Conservation (phyloP, 768 basidiomycete genomes). For the Tricholomella constricta region DNA sequence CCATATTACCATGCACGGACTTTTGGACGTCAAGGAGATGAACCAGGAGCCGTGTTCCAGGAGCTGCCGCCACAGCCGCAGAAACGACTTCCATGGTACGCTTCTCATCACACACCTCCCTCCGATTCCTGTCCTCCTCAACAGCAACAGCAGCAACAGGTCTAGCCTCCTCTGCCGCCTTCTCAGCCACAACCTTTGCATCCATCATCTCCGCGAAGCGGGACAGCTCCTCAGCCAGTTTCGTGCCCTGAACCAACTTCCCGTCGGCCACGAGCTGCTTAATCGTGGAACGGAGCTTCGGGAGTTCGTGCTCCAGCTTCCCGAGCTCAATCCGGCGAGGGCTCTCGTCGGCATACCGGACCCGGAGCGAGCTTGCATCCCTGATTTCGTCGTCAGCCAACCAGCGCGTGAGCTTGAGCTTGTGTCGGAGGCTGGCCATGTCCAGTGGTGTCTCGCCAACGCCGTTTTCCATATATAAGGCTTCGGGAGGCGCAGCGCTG, state of each 20-base stretch:
- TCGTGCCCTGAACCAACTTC: conserved; percentile 22
- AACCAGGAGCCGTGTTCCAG: conserved; percentile 29
- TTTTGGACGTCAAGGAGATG: conserved; percentile 39
- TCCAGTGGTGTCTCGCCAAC: conserved; percentile 48
- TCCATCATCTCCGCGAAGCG: conserved; percentile 32
- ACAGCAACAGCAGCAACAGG: conserved; percentile 6
- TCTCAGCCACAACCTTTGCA: conserved; percentile 23
- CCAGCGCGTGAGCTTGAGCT: conserved; percentile 20
- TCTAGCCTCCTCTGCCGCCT: conserved; percentile 3
- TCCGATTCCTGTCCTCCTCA: conserved; percentile 8
- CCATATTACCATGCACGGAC: conserved; percentile 33
- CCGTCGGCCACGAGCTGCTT: conserved; percentile 25
- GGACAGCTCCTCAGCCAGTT: conserved; percentile 21
- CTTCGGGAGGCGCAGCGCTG: conserved; percentile 37
- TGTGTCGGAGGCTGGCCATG: conserved; percentile 31
- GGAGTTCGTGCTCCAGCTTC: conserved; percentile 23
- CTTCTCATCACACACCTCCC: conserved; percentile 11
- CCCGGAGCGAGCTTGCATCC: background rate
- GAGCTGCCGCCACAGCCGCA: conserved; percentile 14
- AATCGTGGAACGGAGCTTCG: conserved; percentile 26
- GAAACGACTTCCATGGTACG: conserved; percentile 22
- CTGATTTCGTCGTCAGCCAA: background rate
- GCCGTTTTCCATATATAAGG: conserved; percentile 50
- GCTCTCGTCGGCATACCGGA: conserved; percentile 9
- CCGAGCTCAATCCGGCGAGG: conserved; percentile 17